A percentile compares a stretch with the other conserved stretches of the same genome.
phyloP scores from a whole-genome alignment of 345 rosid genomes.

The Citrus cavaleriei region DNA sequence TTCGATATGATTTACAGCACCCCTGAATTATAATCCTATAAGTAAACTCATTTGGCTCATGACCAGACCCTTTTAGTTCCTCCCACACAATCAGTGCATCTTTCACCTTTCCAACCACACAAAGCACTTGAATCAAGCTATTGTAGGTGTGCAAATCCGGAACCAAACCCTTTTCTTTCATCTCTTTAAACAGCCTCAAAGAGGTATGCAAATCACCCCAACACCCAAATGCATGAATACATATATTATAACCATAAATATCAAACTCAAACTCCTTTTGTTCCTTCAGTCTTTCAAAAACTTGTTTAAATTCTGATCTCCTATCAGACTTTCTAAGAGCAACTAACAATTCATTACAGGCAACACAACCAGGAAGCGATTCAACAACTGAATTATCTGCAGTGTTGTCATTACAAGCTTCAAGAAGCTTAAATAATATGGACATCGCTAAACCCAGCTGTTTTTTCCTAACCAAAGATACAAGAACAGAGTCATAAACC shows the following conservation, averaged over 20 bases:
- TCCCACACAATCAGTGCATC: slow-evolving; percentile 73
- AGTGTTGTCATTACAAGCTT: slow-evolving; percentile 20
- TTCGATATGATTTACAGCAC: slow-evolving; percentile 60
- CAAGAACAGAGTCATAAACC: slow-evolving; percentile 60
- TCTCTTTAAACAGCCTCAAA: slow-evolving; percentile 69
- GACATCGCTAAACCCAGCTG: slow-evolving; percentile 56
- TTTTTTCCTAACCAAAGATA: slow-evolving; percentile 61
- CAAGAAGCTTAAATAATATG: slow-evolving; percentile 67
- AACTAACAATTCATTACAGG: slow-evolving; percentile 63
- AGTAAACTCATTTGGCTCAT: slow-evolving; percentile 75
- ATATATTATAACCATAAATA: slow-evolving; percentile 70
- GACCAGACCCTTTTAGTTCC: slow-evolving; percentile 77
- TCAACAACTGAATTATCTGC: slow-evolving; percentile 16
- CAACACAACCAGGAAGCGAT: slow-evolving; percentile 47
- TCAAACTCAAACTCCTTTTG: slow-evolving; percentile 53
- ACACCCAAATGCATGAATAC: slow-evolving; percentile 80
- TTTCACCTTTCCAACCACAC: slow-evolving; percentile 66
- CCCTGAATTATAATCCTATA: slow-evolving; percentile 77
- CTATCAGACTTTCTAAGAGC: slow-evolving; percentile 57
- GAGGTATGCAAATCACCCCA: slow-evolving; percentile 72
- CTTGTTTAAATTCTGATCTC: slow-evolving; percentile 52
- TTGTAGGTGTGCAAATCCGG: slow-evolving; percentile 93
- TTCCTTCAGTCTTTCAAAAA: slow-evolving; percentile 44
- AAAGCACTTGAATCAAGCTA: slow-evolving; percentile 68
- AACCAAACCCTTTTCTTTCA: slow-evolving; percentile 52